A percentile compares a stretch with the other conserved stretches of the same genome.
Conservation (phyloP, 257 asterid genomes). For the Solanum ahanhuiri region DNA sequence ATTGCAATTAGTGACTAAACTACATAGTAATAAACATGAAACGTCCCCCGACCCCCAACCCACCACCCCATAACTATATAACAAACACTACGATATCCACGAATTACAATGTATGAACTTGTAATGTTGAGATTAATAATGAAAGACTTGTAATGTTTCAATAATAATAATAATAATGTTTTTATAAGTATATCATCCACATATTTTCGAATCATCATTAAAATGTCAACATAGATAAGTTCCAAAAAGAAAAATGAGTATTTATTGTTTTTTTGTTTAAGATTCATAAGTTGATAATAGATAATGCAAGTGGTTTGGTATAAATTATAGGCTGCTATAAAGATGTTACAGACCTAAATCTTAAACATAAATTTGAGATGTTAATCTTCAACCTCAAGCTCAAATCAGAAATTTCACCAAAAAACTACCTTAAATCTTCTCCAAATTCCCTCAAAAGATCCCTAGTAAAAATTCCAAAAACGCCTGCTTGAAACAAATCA, state of each 20-base stretch:
- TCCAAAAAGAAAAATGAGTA: background rate
- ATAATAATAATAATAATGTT: background rate
- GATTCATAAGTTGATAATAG: background rate
- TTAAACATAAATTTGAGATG: background rate
- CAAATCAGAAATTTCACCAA: background rate
- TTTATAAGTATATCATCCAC: background rate
- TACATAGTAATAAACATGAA: background rate
- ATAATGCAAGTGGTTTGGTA: background rate
- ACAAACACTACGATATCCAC: background rate
- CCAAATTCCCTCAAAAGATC: background rate
- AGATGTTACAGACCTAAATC: background rate
- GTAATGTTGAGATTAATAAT: too few species aligned
- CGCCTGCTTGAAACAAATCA: background rate
- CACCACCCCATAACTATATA: background rate
- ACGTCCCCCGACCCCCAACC: background rate
- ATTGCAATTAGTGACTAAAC: background rate
- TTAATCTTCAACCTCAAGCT: too few species aligned
- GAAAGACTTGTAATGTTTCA: background rate
- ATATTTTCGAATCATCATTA: background rate
- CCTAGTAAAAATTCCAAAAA: background rate
- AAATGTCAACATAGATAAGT: background rate
- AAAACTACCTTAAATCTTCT: background rate
- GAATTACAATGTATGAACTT: background rate
- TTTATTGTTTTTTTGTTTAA: background rate
- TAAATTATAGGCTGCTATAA: background rate